A percentile compares a stretch with the other conserved stretches of the same genome.
Conservation (phyloP, 31 red algal species). For the Porphyra umbilicalis region DNA sequence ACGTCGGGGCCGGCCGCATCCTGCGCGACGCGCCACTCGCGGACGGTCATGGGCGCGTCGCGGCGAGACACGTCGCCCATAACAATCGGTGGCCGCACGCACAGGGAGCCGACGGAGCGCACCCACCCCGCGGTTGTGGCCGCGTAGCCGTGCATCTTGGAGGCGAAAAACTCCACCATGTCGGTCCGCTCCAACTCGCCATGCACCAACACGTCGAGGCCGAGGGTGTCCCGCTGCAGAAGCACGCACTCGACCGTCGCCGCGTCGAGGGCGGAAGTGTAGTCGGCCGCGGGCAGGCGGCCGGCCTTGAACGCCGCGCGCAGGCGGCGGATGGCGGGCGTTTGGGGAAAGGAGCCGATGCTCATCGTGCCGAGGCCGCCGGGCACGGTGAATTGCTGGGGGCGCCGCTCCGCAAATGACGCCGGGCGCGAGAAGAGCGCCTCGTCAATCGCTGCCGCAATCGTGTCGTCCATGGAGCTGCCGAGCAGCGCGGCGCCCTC, state of each 20-base stretch:
- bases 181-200: constrained; percentile 88
- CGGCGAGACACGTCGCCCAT: constrained; percentile 74
- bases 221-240: constrained; percentile 55
- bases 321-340: constrained; percentile 39
- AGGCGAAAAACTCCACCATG: constrained; percentile 97
- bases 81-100: constrained; percentile 84
- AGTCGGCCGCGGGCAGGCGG: constrained; percentile 41
- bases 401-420: constrained; percentile 45
- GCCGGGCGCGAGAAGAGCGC: constrained; percentile 22
- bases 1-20: constrained; percentile 34
- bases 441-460: constrained; percentile 12
- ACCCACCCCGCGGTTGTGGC: constrained; percentile 87
- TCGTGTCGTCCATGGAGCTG: neutral
- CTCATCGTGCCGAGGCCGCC: constrained; percentile 68
- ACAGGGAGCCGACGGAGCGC: constrained; percentile 79
- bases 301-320: constrained; percentile 53
- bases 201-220: constrained; percentile 85
- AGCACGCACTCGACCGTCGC: constrained; percentile 49
- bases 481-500: neutral
- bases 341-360: constrained; percentile 88
- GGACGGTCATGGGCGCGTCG: constrained; percentile 67
- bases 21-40: constrained; percentile 71
- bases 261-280: constrained; percentile 39
- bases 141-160: constrained; percentile 62
- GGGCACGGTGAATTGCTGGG: constrained; percentile 53